A percentile compares a stretch with the other conserved stretches of the same genome.
Evolutionary conservation across 768 basidiomycete genomes (phyloP).

Genomic region (Auriscalpium orientale): DNA sequence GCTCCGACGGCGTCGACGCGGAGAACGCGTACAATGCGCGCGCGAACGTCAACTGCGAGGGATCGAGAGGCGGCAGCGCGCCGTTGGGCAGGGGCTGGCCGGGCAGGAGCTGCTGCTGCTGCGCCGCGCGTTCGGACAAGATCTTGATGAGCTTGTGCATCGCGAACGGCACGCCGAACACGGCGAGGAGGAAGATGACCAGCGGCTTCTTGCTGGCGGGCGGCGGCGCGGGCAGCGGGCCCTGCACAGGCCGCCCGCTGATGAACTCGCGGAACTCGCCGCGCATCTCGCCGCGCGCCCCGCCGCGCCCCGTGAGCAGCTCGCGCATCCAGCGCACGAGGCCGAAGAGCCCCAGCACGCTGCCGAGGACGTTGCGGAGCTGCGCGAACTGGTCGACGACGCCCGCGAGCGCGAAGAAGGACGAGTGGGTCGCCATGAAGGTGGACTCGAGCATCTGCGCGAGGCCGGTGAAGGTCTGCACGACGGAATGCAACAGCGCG

Average conservation of each 20-base stretch:
- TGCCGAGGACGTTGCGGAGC: slow-evolving; percentile 85
- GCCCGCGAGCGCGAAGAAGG: slow-evolving; percentile 94
- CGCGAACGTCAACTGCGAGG: slow-evolving; percentile 75
- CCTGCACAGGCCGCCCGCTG: slow-evolving; percentile 52
- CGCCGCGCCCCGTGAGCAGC: slow-evolving; percentile 40
- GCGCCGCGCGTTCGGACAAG: slow-evolving; percentile 56
- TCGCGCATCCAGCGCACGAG: slow-evolving; percentile 81
- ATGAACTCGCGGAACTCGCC: slow-evolving; percentile 75
- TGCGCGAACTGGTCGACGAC: slow-evolving; percentile 94
- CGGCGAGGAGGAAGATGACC: slow-evolving; percentile 86
- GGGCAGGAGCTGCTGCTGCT: slow-evolving; percentile 33
- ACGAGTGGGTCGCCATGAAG: slow-evolving; percentile 94
- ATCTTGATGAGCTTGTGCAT: slow-evolving; percentile 86
- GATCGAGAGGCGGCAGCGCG: slow-evolving; percentile 60
- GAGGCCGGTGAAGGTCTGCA: slow-evolving; percentile 90
- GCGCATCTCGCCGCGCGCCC: slow-evolving; percentile 36
- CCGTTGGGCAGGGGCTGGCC: slow-evolving; percentile 30
- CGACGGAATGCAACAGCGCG: slow-evolving; percentile 86
- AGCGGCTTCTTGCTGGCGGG: slow-evolving; percentile 85
- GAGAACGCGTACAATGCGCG: slow-evolving; percentile 75
- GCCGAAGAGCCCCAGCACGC: slow-evolving; percentile 88
- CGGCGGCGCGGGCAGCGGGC: slow-evolving; percentile 36
- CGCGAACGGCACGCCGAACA: slow-evolving; percentile 87
- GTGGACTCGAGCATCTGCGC: slow-evolving; percentile 97
- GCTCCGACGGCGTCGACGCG: slow-evolving; percentile 67